phyloP scores from a whole-genome alignment of 345 rosid species.

The Hibiscus trionum region DNA sequence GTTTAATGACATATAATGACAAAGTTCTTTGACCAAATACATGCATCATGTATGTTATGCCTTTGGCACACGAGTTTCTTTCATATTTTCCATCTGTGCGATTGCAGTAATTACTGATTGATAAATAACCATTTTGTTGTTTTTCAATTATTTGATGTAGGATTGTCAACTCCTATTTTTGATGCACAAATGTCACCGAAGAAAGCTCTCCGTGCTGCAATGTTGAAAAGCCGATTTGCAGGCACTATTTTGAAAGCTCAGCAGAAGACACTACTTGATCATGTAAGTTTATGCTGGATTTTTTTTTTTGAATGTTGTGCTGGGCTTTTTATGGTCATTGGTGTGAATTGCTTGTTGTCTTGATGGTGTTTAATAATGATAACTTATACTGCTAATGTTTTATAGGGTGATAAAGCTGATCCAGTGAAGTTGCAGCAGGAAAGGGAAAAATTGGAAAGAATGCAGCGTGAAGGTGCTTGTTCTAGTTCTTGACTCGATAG shows the following conservation, averaged over 20 bases:
- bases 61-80: too few species aligned
- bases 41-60: too few species aligned
- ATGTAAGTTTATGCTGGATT: conserved; percentile 29
- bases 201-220: conserved; percentile 81
- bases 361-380: not conserved
- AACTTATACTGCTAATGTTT: not conserved
- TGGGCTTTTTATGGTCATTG: not conserved
- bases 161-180: conserved; percentile 28
- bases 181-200: conserved; percentile 54
- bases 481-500: not conserved
- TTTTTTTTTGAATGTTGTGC: not conserved
- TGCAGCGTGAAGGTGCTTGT: conserved; percentile 63
- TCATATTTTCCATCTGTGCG: too few species aligned
- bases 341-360: not conserved
- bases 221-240: conserved; percentile 60
- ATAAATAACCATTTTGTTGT: not conserved
- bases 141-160: conserved; percentile 26
- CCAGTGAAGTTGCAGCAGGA: conserved; percentile 48
- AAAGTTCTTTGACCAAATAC: too few species aligned
- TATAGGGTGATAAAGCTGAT: conserved; percentile 60
- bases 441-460: conserved; percentile 58
- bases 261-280: conserved; percentile 50
- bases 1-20: too few species aligned
- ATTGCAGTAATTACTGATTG: too few species aligned
- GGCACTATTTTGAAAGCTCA: conserved; percentile 57